phyloP scores from a whole-genome alignment of 1,139 yeast genomes.

The Magnusiomyces magnusii region DNA sequence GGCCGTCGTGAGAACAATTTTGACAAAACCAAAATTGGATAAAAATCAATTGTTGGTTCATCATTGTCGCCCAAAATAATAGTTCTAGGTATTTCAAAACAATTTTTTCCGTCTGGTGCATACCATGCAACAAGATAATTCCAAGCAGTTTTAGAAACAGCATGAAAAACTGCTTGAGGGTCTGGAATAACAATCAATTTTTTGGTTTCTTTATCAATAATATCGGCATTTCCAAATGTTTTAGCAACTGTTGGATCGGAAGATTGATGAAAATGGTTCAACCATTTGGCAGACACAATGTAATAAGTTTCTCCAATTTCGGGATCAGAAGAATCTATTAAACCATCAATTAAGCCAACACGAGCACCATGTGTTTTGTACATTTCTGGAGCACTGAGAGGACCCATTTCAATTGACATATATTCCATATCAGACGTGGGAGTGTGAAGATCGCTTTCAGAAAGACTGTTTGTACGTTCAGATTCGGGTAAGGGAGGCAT shows the following conservation, averaged over 20 bases:
- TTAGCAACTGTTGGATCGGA: background rate
- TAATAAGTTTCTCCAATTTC: background rate
- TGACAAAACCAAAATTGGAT: slow-evolving; percentile 4
- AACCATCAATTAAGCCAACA: background rate
- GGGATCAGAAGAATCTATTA: background rate
- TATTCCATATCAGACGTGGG: background rate
- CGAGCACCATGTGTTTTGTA: background rate
- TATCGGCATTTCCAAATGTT: slow-evolving; percentile 12
- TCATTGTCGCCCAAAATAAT: slow-evolving; percentile 3
- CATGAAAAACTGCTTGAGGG: background rate
- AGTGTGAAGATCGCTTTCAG: background rate
- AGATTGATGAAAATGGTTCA: background rate
- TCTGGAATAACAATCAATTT: background rate
- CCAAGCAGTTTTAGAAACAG: slow-evolving; percentile 13
- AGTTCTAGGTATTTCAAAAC: slow-evolving; percentile 10
- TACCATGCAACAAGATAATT: slow-evolving; percentile 11
- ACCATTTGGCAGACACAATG: slow-evolving; percentile 1
- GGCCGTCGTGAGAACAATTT: slow-evolving; percentile 8
- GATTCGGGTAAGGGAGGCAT: background rate
- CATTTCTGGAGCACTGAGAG: background rate
- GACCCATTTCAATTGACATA: background rate
- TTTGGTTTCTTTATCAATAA: slow-evolving; percentile 7
- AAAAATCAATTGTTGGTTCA: slow-evolving; percentile 7
- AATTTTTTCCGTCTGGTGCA: background rate
- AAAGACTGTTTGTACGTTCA: background rate